Percentiles rank a stretch among this genome's conserved stretches.
Conservation (phyloP, 768 basidiomycete genomes). For the Leccinum olivaceopallidum region DNA sequence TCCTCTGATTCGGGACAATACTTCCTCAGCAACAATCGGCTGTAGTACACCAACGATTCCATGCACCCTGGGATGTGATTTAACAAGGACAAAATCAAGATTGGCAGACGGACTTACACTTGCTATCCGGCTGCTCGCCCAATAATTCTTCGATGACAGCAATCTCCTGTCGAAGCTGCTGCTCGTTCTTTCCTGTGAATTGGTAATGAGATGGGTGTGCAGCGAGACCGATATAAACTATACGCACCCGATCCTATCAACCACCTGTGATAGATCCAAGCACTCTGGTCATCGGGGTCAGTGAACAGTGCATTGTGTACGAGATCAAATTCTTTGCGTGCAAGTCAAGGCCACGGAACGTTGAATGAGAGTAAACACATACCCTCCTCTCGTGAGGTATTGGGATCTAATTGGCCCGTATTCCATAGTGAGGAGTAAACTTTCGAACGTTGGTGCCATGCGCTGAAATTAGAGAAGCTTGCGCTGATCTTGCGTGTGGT, state of each 20-base stretch:
- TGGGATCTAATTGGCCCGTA: slow-evolving; percentile 49
- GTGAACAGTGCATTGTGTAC: slow-evolving; percentile 95
- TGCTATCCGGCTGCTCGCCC: slow-evolving; percentile 88
- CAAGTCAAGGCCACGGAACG: neutral
- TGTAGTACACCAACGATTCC: slow-evolving; percentile 88
- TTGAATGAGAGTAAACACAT: slow-evolving; percentile 15
- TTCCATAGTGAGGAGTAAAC: slow-evolving; percentile 69
- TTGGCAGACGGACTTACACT: slow-evolving; percentile 57
- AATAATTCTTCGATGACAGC: slow-evolving; percentile 77
- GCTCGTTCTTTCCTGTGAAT: slow-evolving; percentile 54
- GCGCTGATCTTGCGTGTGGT: slow-evolving; percentile 89
- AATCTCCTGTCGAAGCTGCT: slow-evolving; percentile 73
- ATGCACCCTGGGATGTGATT: slow-evolving; percentile 72
- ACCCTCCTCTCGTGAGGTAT: slow-evolving; percentile 71
- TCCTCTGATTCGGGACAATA: slow-evolving; percentile 39
- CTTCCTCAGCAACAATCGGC: slow-evolving; percentile 60
- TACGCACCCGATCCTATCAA: slow-evolving; percentile 74
- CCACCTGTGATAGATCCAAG: slow-evolving; percentile 99
- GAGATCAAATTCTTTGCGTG: slow-evolving; percentile 78
- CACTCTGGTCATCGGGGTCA: slow-evolving; percentile 94
- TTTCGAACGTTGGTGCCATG: slow-evolving; percentile 97
- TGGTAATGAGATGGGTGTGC: slow-evolving; percentile 8
- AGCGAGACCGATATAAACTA: neutral
- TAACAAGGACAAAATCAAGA: neutral
- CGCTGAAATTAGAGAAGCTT: slow-evolving; percentile 97